These are phyloP conservation scores for Alternaria sp. DNA, from an alignment of 2,329 filamentous ascomycete species.

Conservation along the genomic window DNA sequence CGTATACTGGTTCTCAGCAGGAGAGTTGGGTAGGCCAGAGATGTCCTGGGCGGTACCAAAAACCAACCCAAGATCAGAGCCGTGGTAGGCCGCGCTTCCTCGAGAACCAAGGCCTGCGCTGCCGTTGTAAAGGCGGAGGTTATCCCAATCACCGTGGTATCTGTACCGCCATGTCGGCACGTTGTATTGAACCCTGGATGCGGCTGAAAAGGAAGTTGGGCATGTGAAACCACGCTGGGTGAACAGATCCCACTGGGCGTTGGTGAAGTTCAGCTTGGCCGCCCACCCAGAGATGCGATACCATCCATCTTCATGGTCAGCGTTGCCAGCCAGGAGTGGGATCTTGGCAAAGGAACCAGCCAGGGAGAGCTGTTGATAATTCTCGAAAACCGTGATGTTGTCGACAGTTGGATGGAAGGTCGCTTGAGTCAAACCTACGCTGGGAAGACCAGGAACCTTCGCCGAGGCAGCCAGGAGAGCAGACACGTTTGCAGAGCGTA, in stretches of 20 bases:
- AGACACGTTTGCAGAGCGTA: slow-evolving; percentile 41
- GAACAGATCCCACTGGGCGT: slow-evolving; percentile 39
- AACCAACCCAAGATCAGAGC: slow-evolving; percentile 47
- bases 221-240: slow-evolving; percentile 38
- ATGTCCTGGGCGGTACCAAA: slow-evolving; percentile 46
- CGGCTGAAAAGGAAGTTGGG: slow-evolving; percentile 29
- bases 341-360: slow-evolving; percentile 38
- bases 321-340: slow-evolving; percentile 36
- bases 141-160: slow-evolving; percentile 50
- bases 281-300: slow-evolving; percentile 39
- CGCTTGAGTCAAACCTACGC: slow-evolving; percentile 33
- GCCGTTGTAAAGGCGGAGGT: slow-evolving; percentile 45
- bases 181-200: slow-evolving; percentile 32
- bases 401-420: slow-evolving; percentile 46
- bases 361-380: slow-evolving; percentile 38
- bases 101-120: slow-evolving; percentile 34
- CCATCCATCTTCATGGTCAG: slow-evolving; percentile 40
- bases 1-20: slow-evolving; percentile 45
- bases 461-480: slow-evolving; percentile 39
- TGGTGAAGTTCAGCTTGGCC: slow-evolving; percentile 31
- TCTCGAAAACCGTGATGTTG: slow-evolving; percentile 41
- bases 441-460: slow-evolving; percentile 38
- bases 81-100: slow-evolving; percentile 52
- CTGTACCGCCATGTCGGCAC: slow-evolving; percentile 51
- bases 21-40: slow-evolving; percentile 31